These are phyloP conservation scores for Nemania abortiva DNA, from an alignment of 2,329 filamentous ascomycete genomes.

Conservation along the genomic window DNA sequence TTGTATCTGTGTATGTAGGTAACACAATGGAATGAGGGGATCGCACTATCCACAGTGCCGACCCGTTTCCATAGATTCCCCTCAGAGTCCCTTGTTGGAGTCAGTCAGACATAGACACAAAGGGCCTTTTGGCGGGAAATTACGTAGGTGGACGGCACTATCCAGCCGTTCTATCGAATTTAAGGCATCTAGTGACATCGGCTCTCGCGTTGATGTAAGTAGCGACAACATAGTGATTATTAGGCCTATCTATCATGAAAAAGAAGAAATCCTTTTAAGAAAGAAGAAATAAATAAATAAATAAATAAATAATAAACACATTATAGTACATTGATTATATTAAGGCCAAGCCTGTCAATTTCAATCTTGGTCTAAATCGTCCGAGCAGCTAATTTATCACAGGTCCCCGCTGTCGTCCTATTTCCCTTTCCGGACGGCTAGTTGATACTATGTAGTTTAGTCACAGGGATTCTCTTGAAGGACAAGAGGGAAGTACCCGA, in stretches of 20 bases:
- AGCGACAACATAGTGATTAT: too few relatives aligned
- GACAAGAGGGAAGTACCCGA: neutral
- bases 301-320: neutral
- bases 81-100: slow-evolving; percentile 16
- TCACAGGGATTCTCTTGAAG: slow-evolving; percentile 18
- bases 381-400: slow-evolving; percentile 22
- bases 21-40: slow-evolving; percentile 21
- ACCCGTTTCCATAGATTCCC: neutral
- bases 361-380: slow-evolving; percentile 20
- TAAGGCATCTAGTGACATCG: neutral
- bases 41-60: slow-evolving; percentile 7
- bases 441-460: slow-evolving; percentile 1
- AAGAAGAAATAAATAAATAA: too few relatives aligned
- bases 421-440: slow-evolving; percentile 32
- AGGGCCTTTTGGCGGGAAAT: slow-evolving; percentile 1
- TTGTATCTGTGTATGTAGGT: slow-evolving; percentile 13
- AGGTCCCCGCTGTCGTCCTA: slow-evolving; percentile 12
- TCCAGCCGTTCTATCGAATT: neutral
- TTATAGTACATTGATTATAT: neutral
- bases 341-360: slow-evolving; percentile 23
- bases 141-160: neutral
- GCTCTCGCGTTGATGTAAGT: neutral
- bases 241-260: too few relatives aligned
- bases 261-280: too few relatives aligned
- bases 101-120: too few relatives aligned